phyloP scores from a whole-genome alignment of 2,329 filamentous ascomycete genomes.

The Geosmithia putterillii region DNA sequence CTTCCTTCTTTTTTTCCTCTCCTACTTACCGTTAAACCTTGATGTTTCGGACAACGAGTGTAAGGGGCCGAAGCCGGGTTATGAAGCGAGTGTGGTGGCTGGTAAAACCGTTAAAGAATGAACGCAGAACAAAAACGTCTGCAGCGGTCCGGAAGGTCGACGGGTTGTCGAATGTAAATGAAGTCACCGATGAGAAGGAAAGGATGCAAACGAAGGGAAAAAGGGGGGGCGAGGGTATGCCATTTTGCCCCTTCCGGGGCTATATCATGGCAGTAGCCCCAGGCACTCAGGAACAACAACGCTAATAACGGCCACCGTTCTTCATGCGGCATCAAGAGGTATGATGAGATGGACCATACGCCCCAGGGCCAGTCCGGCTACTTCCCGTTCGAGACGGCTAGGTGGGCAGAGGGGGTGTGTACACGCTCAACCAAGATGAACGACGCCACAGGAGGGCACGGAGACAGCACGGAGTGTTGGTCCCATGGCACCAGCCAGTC shows the following conservation, averaged over 20 bases:
- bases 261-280: neutral
- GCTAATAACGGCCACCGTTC: neutral
- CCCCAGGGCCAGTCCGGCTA: neutral
- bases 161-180: neutral
- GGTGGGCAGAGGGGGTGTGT: too few species aligned
- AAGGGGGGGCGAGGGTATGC: neutral
- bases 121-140: neutral
- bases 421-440: neutral
- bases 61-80: slow-evolving; percentile 17
- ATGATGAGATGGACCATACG: neutral
- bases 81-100: slow-evolving; percentile 16
- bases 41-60: slow-evolving; percentile 13
- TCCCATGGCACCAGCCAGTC: too few species aligned
- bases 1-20: slow-evolving; percentile 2
- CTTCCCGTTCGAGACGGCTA: neutral
- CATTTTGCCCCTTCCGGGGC: neutral
- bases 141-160: too few species aligned
- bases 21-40: neutral
- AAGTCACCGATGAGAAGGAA: slow-evolving; percentile 15
- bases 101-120: slow-evolving; percentile 2
- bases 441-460: neutral
- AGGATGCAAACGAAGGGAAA: slow-evolving; percentile 25
- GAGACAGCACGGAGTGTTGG: neutral
- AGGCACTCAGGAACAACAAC: neutral
- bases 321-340: neutral